Percentiles rank a stretch among this genome's conserved stretches.
Conservation (phyloP, 2,329 filamentous ascomycete species). For the Alternaria brassicicola region DNA sequence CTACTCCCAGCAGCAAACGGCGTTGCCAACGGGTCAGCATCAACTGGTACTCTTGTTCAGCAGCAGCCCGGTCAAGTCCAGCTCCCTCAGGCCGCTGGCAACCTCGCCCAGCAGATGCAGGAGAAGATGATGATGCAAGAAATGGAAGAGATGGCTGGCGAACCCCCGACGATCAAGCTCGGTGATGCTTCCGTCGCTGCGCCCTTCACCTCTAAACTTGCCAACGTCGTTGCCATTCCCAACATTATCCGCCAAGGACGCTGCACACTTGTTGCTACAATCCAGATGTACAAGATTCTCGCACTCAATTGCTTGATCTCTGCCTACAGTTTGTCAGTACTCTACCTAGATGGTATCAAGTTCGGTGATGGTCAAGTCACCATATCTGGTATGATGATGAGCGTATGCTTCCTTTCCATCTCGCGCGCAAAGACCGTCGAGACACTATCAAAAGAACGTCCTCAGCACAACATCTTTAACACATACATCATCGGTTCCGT, state of each 20-base stretch:
- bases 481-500: conserved; percentile 98
- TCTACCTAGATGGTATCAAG: conserved; percentile 98
- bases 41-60: conserved; percentile 32
- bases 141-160: conserved; percentile 72
- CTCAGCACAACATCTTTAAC: conserved; percentile 99
- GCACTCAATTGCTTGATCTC: conserved; percentile 97
- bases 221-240: conserved; percentile 94
- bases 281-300: conserved; percentile 99
- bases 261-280: conserved; percentile 96
- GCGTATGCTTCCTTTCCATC: conserved; percentile 97
- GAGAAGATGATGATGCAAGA: conserved; percentile 88
- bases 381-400: conserved; percentile 99
- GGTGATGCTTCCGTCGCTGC: conserved; percentile 97
- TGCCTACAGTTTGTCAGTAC: conserved; percentile 92
- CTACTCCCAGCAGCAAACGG: conserved; percentile 60
- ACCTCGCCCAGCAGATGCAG: conserved; percentile 73
- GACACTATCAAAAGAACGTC: conserved; percentile 92
- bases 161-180: conserved; percentile 94
- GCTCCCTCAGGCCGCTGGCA: conserved; percentile 67
- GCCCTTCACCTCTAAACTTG: conserved; percentile 95
- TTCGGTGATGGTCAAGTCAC: conserved; percentile 98
- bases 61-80: conserved; percentile 57
- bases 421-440: conserved; percentile 97
- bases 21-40: conserved; percentile 25
- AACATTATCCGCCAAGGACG: conserved; percentile 98